Evolutionary conservation across 2,329 filamentous ascomycete species (phyloP).

Genomic region (Ilyonectria mors-panacis): DNA sequence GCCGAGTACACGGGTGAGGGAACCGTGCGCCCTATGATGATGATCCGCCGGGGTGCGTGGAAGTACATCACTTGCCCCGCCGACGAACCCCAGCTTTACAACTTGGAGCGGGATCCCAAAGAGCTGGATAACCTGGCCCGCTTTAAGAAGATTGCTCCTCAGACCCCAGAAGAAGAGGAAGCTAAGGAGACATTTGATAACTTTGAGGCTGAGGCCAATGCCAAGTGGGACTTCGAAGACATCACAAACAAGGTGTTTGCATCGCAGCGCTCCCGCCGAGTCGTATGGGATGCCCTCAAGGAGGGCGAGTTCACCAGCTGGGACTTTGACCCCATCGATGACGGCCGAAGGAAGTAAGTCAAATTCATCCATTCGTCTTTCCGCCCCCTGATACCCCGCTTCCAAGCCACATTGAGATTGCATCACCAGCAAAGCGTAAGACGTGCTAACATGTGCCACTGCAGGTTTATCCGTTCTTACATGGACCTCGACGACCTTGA

Average conservation of each 20-base stretch:
- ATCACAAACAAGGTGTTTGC: slow-evolving; percentile 82
- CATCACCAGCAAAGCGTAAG: slow-evolving; percentile 44
- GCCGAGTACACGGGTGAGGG: slow-evolving; percentile 97
- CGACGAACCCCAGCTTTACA: slow-evolving; percentile 88
- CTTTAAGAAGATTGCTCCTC: slow-evolving; percentile 56
- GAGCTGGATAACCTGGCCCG: slow-evolving; percentile 83
- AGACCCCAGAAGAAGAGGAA: slow-evolving; percentile 62
- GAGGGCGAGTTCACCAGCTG: slow-evolving; percentile 83
- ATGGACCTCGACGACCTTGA: slow-evolving; percentile 87
- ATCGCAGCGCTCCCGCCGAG: slow-evolving; percentile 83
- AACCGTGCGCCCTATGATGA: slow-evolving; percentile 89
- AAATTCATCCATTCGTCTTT: not conserved
- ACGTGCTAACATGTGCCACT: slow-evolving; percentile 44
- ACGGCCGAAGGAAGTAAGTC: slow-evolving; percentile 76
- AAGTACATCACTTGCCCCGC: slow-evolving; percentile 91
- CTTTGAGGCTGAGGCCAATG: slow-evolving; percentile 81
- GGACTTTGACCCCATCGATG: slow-evolving; percentile 85
- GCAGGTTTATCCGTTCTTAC: slow-evolving; percentile 87
- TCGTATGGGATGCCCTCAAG: slow-evolving; percentile 86
- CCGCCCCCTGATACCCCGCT: slow-evolving; percentile 32
- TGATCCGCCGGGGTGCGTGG: slow-evolving; percentile 92
- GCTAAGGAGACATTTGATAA: slow-evolving; percentile 68
- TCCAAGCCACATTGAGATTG: slow-evolving; percentile 47
- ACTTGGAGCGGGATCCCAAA: slow-evolving; percentile 80
- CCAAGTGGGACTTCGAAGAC: slow-evolving; percentile 84